phyloP scores from a whole-genome alignment of 352 stramenopile species.

The Pythium dissimile region DNA sequence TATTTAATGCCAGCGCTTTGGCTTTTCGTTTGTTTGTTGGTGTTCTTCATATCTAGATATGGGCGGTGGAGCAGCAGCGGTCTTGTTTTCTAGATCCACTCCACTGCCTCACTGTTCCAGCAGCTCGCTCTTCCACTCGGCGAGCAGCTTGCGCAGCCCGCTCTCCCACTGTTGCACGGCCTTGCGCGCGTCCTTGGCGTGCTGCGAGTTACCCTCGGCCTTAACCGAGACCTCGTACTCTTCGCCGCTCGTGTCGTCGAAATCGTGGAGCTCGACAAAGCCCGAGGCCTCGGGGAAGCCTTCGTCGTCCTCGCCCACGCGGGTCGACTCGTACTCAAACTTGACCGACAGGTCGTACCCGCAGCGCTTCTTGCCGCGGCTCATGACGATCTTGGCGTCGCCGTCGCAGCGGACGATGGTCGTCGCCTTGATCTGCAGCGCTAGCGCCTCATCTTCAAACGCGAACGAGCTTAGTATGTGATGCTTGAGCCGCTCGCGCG shows the following conservation, averaged over 20 bases:
- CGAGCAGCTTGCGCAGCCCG: constrained; percentile 63
- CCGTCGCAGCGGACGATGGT: constrained; percentile 69
- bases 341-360: constrained; percentile 82
- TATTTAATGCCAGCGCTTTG: constrained; percentile 13
- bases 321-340: constrained; percentile 62
- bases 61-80: not conserved
- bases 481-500: constrained; percentile 63
- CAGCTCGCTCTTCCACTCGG: constrained; percentile 72
- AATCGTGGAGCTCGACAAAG: constrained; percentile 78
- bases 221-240: constrained; percentile 76
- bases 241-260: constrained; percentile 80
- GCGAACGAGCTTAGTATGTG: constrained; percentile 59
- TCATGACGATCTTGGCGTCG: constrained; percentile 85
- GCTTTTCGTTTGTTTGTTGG: not conserved
- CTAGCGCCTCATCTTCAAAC: constrained; percentile 44
- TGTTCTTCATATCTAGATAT: constrained; percentile 1
- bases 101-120: constrained; percentile 56
- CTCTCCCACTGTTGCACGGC: constrained; percentile 52
- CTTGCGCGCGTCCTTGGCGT: constrained; percentile 52
- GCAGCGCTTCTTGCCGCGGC: constrained; percentile 81
- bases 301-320: constrained; percentile 31
- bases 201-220: constrained; percentile 37
- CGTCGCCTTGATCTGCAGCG: constrained; percentile 53
- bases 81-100: not conserved
- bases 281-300: constrained; percentile 49